Conservation (phyloP, 75 land plant species). For the Sequoiadendron giganteum region DNA sequence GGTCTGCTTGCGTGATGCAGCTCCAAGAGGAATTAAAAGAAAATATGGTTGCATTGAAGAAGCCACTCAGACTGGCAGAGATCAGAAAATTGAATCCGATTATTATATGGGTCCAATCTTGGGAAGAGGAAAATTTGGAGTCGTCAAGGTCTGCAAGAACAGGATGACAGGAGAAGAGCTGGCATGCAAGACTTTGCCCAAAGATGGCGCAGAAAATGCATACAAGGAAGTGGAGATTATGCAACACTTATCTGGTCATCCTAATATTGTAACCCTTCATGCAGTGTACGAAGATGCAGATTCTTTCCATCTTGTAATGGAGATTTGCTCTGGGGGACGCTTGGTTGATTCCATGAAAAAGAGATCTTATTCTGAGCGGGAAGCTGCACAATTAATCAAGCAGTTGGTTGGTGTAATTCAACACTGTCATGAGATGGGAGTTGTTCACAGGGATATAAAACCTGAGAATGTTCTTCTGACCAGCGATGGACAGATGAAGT, state of each 20-base stretch:
- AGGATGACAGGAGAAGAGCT: slow-evolving; percentile 17
- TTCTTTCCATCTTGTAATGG: slow-evolving; percentile 44
- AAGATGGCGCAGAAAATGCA: slow-evolving; percentile 11
- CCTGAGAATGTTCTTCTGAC: slow-evolving; percentile 79
- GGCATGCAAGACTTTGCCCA: slow-evolving; percentile 36
- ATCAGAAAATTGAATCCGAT: slow-evolving; percentile 35
- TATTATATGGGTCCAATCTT: slow-evolving; percentile 33
- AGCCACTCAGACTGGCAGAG: background rate
- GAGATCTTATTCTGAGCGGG: slow-evolving; percentile 21
- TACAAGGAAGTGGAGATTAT: too few species aligned
- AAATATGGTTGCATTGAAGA: background rate
- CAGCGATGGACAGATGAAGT: slow-evolving; percentile 45
- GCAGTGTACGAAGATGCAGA: slow-evolving; percentile 38
- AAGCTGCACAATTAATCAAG: slow-evolving; percentile 27
- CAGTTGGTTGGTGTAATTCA: slow-evolving; percentile 41
- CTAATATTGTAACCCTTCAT: slow-evolving; percentile 23
- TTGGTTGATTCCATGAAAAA: slow-evolving; percentile 16
- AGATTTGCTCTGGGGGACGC: slow-evolving; percentile 18
- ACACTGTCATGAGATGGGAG: slow-evolving; percentile 45
- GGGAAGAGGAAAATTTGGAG: slow-evolving; percentile 75
- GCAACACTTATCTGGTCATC: too few species aligned
- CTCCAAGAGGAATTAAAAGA: background rate
- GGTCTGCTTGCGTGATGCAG: background rate
- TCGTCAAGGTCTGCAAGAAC: slow-evolving; percentile 35
- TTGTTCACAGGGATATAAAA: slow-evolving; percentile 82